Conservation (phyloP, 2,329 filamentous ascomycete genomes). For the Talaromyces atroroseus region DNA sequence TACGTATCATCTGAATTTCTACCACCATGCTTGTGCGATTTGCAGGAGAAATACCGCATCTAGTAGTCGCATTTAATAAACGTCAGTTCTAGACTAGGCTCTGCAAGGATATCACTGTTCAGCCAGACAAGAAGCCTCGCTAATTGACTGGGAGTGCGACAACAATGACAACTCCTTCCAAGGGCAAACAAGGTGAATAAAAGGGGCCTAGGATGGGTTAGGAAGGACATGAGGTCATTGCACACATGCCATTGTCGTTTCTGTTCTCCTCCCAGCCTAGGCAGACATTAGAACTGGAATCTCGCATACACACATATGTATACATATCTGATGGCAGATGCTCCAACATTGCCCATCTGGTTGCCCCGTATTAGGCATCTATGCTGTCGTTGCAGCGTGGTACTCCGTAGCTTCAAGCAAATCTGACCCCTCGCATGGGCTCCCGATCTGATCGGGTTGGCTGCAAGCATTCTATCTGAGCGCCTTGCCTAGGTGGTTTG, state of each 20-base stretch:
- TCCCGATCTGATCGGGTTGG: neutral
- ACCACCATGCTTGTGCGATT: neutral
- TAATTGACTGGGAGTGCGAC: neutral
- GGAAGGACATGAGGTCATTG: slow-evolving; percentile 3
- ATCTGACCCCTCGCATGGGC: slow-evolving; percentile 1
- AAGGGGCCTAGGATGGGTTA: neutral
- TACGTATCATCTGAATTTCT: neutral
- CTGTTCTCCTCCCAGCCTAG: neutral
- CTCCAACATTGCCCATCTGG: slow-evolving; percentile 15
- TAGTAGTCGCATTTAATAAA: neutral
- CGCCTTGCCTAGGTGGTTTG: neutral
- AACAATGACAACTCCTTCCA: neutral
- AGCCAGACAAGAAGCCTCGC: neutral
- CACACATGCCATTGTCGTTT: neutral
- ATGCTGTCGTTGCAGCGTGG: neutral
- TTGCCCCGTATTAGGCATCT: slow-evolving; percentile 7
- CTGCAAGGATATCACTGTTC: neutral
- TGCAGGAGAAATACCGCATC: neutral
- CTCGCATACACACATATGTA: neutral
- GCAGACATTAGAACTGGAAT: neutral
- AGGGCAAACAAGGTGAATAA: neutral
- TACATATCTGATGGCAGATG: neutral
- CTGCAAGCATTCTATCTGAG: neutral
- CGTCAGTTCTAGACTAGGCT: neutral
- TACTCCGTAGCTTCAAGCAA: neutral